Evolutionary conservation across 2,329 filamentous ascomycete genomes (phyloP).

Genomic region (Sarocladium kiliense): DNA sequence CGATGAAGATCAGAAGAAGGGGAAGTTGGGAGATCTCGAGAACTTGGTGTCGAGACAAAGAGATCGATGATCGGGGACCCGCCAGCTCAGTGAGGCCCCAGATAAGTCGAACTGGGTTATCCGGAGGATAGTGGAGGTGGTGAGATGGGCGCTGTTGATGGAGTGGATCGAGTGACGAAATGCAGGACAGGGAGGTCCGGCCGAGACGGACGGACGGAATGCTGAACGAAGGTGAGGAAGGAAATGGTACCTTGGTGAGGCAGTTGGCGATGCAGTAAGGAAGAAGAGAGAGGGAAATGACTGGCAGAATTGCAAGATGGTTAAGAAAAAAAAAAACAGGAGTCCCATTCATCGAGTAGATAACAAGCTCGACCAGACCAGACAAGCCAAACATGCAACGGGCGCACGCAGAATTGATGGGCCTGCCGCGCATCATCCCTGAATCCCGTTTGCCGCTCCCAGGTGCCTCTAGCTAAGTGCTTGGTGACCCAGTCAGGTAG

Average conservation of each 20-base stretch:
- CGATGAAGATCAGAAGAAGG: background rate
- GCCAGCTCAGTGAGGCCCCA: background rate
- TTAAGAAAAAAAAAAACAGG: no score
- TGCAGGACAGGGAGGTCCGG: background rate
- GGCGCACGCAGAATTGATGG: background rate
- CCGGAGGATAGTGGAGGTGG: constrained; percentile 4
- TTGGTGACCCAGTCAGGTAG: background rate
- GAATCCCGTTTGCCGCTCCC: constrained; percentile 1
- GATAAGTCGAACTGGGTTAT: background rate
- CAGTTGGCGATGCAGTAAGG: background rate
- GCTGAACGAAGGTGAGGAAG: background rate
- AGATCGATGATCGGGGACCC: constrained; percentile 5
- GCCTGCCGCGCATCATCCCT: background rate
- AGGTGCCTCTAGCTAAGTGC: background rate
- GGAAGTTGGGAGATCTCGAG: background rate
- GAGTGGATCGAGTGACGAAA: constrained; percentile 9
- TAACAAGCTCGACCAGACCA: no score
- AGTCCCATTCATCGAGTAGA: no score
- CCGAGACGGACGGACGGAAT: background rate
- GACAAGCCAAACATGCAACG: background rate
- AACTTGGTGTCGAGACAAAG: background rate
- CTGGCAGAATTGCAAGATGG: no score
- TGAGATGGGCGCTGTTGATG: background rate
- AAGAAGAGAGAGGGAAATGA: no score
- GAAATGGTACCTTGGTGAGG: background rate